Conservation (phyloP, 108 stramenopile species). For the Stephanodiscus triporus region DNA sequence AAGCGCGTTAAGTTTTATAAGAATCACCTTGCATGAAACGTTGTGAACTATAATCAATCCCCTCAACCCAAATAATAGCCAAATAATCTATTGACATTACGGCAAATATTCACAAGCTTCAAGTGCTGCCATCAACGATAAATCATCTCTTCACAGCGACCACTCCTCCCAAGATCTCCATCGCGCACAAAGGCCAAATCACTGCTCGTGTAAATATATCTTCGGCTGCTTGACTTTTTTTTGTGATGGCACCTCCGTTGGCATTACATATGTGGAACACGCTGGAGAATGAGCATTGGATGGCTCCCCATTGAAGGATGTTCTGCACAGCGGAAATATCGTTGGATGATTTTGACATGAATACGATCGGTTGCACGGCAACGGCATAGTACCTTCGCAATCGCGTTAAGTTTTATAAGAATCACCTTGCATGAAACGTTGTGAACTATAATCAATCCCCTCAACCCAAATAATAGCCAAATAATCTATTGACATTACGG, state of each 20-base stretch:
- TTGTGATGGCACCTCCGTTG: slow-evolving; percentile 15
- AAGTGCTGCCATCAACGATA: neutral
- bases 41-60: too few species aligned
- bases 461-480: too few species aligned
- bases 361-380: neutral
- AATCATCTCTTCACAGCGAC: slow-evolving; percentile 20
- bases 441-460: too few species aligned
- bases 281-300: slow-evolving; percentile 41
- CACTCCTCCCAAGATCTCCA: slow-evolving; percentile 22
- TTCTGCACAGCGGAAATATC: too few species aligned
- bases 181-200: slow-evolving; percentile 31
- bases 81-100: neutral
- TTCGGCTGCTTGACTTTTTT: slow-evolving; percentile 24
- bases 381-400: too few species aligned
- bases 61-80: too few species aligned
- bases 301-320: slow-evolving; percentile 31
- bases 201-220: slow-evolving; percentile 33
- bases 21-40: neutral
- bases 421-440: neutral
- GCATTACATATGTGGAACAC: slow-evolving; percentile 35
- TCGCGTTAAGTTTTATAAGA: neutral
- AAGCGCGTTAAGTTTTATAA: neutral
- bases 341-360: too few species aligned
- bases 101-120: neutral
- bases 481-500: neutral